Evolutionary conservation across 768 basidiomycete genomes (phyloP).

Genomic region (Multifurca ochricompacta): DNA sequence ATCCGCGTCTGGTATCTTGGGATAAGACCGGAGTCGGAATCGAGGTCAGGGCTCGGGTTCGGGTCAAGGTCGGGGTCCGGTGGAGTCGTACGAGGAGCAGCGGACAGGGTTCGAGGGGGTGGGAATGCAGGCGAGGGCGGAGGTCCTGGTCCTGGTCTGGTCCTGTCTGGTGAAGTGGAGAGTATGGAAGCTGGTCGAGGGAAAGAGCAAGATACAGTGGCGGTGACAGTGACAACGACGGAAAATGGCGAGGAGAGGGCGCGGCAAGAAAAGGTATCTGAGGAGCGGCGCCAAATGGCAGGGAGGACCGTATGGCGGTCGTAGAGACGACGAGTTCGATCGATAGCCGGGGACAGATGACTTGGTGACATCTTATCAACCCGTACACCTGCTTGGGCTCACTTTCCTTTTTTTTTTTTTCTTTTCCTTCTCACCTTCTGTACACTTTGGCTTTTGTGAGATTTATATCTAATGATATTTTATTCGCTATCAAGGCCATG

Average conservation of each 20-base stretch:
- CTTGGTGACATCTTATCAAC: background rate
- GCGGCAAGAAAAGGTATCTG: background rate
- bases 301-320: background rate
- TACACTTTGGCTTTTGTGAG: background rate
- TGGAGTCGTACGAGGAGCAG: background rate
- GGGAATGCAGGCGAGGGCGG: background rate
- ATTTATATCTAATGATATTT: conserved; percentile 3
- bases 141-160: too few species aligned
- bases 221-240: background rate
- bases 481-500: background rate
- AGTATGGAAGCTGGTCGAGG: background rate
- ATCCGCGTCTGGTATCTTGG: conserved; percentile 11
- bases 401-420: background rate
- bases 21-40: too few species aligned
- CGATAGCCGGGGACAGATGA: conserved; percentile 17
- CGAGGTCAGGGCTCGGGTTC: too few species aligned
- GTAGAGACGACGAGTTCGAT: conserved; percentile 1
- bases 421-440: background rate
- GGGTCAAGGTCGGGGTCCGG: background rate
- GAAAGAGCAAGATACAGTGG: background rate
- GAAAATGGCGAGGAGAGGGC: conserved; percentile 1
- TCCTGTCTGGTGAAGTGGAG: background rate
- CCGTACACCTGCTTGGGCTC: background rate
- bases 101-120: background rate
- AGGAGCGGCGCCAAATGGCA: background rate